Evolutionary conservation across 345 rosid species (phyloP).

Genomic region (Syzygium aqueum): DNA sequence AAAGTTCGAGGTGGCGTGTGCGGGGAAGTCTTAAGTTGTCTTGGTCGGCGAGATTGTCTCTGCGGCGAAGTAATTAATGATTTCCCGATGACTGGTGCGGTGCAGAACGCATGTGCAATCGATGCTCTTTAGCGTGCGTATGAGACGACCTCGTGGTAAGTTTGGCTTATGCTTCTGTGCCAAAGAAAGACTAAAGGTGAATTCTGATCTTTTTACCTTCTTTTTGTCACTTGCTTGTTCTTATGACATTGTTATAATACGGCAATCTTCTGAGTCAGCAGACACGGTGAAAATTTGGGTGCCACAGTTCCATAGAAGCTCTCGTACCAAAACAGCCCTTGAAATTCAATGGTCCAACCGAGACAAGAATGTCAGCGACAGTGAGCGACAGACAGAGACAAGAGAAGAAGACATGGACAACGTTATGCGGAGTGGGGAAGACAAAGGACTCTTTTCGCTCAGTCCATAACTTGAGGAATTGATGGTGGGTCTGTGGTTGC

Average conservation of each 20-base stretch:
- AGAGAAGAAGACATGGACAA: background rate
- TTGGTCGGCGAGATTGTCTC: background rate
- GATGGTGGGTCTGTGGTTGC: background rate
- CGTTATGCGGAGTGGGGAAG: background rate
- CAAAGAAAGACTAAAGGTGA: background rate
- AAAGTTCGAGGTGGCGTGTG: background rate
- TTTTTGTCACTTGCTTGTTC: background rate
- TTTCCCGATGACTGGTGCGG: too few species aligned
- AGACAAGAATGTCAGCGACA: background rate
- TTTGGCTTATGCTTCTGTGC: background rate
- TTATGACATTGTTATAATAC: too few species aligned
- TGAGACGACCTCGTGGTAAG: background rate
- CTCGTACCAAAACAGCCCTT: background rate
- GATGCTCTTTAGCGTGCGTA: background rate
- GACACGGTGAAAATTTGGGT: background rate
- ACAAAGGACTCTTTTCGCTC: background rate
- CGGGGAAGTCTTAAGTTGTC: background rate
- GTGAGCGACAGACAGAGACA: background rate
- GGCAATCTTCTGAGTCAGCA: background rate
- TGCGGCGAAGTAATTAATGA: background rate
- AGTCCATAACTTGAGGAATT: background rate
- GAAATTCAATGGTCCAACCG: background rate
- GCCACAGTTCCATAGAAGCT: background rate
- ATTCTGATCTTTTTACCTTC: background rate
- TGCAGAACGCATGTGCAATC: too few species aligned